Conservation (phyloP, 352 stramenopile species). For the Phytopythium kandeliae region DNA sequence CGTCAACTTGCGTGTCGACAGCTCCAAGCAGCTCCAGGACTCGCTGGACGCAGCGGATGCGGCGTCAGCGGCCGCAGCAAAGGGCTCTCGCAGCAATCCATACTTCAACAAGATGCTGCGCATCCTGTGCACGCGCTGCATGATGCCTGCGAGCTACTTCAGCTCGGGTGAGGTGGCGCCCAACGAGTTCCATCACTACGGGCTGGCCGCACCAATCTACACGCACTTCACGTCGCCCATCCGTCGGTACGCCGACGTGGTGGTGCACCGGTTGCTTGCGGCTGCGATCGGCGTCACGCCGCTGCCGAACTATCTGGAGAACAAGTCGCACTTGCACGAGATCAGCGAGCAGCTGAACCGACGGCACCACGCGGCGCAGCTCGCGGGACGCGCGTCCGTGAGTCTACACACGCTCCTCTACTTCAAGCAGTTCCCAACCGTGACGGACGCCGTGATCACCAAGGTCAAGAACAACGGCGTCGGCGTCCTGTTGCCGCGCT, state of each 20-base stretch:
- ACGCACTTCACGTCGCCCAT: conserved; percentile 99
- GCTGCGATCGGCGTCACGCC: conserved; percentile 95
- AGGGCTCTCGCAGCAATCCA: conserved; percentile 64
- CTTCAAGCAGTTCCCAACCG: conserved; percentile 88
- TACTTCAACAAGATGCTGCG: conserved; percentile 99
- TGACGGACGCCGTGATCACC: conserved; percentile 91
- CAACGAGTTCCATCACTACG: conserved; percentile 98
- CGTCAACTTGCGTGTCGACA: conserved; percentile 76
- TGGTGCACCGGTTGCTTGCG: conserved; percentile 97
- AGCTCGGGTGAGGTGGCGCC: conserved; percentile 94
- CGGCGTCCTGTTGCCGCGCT: conserved; percentile 95
- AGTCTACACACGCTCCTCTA: conserved; percentile 97
- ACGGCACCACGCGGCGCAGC: conserved; percentile 93
- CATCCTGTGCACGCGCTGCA: conserved; percentile 96
- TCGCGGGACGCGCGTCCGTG: conserved; percentile 95
- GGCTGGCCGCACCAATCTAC: conserved; percentile 97
- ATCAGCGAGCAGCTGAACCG: conserved; percentile 97
- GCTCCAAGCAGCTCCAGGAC: conserved; percentile 73
- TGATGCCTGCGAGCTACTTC: conserved; percentile 99
- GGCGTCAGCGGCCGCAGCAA: conserved; percentile 18
- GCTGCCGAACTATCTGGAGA: conserved; percentile 93
- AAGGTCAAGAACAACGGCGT: conserved; percentile 95
- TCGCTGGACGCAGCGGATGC: conserved; percentile 76
- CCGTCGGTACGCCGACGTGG: conserved; percentile 96
- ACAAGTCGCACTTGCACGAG: conserved; percentile 92